Evolutionary conservation across 176 grass and related monocot species (phyloP).

Genomic region (Phoenix dactylifera): DNA sequence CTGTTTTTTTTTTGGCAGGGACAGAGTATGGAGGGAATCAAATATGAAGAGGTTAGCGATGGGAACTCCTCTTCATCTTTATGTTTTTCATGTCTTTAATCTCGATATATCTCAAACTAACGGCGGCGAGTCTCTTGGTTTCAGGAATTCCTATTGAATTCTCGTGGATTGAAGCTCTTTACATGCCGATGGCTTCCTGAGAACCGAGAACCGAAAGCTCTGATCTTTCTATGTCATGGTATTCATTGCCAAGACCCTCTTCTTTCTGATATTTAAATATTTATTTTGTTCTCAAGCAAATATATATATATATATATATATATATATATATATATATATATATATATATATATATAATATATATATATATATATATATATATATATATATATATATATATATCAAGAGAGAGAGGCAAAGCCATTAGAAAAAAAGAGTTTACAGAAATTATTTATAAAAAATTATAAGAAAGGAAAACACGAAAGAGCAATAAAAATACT

Average conservation of each 20-base stretch:
- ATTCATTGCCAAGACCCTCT: neutral
- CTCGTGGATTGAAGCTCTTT: conserved; percentile 37
- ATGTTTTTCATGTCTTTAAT: neutral
- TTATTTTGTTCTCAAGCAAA: too few species aligned
- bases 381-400: too few species aligned
- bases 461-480: too few species aligned
- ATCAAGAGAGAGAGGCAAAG: too few species aligned
- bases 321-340: too few species aligned
- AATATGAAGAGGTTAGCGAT: conserved; percentile 50
- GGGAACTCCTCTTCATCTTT: neutral
- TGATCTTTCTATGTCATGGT: conserved; percentile 67
- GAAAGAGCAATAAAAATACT: too few species aligned
- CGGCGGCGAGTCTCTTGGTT: neutral
- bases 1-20: neutral
- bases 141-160: conserved; percentile 51
- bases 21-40: conserved; percentile 20
- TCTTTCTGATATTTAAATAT: too few species aligned
- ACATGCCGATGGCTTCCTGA: conserved; percentile 39
- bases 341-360: too few species aligned
- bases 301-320: too few species aligned
- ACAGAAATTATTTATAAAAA: too few species aligned
- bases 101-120: conserved; percentile 12
- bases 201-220: conserved; percentile 33
- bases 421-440: too few species aligned
- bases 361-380: too few species aligned